Conservation (phyloP, 495 filamentous ascomycete species). For the Aspergillus panamensis region DNA sequence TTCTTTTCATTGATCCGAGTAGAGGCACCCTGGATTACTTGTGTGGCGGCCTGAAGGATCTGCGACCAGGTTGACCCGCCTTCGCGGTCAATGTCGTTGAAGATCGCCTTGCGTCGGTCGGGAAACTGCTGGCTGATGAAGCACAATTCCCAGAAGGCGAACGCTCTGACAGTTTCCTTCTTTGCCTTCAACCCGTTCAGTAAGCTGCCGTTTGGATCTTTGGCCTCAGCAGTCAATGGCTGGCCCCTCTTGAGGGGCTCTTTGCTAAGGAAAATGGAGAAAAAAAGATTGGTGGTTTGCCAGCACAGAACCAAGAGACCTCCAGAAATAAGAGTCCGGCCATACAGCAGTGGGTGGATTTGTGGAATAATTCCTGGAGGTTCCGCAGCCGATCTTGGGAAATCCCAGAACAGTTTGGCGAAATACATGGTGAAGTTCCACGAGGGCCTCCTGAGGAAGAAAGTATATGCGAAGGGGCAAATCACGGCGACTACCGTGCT, state of each 20-base stretch:
- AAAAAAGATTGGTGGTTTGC: conserved; percentile 70
- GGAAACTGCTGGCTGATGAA: conserved; percentile 71
- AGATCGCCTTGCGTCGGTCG: conserved; percentile 75
- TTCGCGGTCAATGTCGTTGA: conserved; percentile 81
- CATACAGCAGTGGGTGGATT: conserved; percentile 53
- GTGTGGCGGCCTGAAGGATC: conserved; percentile 62
- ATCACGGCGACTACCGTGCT: conserved; percentile 42
- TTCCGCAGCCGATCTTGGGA: conserved; percentile 62
- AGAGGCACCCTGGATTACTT: conserved; percentile 61
- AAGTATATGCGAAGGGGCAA: conserved; percentile 55
- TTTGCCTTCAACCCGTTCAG: conserved; percentile 76
- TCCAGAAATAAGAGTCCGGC: conserved; percentile 61
- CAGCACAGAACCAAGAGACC: conserved; percentile 66
- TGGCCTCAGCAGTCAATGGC: conserved; percentile 78
- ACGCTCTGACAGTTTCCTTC: conserved; percentile 53
- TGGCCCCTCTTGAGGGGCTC: conserved; percentile 77
- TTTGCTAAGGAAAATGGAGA: conserved; percentile 71
- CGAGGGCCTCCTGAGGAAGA: conserved; percentile 57
- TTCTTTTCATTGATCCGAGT: conserved; percentile 58
- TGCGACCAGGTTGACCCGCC: conserved; percentile 79
- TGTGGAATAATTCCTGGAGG: conserved; percentile 54
- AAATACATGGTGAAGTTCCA: conserved; percentile 67
- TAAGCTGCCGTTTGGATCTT: conserved; percentile 88
- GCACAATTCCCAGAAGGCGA: conserved; percentile 88
- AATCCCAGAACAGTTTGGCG: conserved; percentile 67